Base-by-base conservation (phyloP, 257 asterid genomes). In the Solanum virginianum region DNA sequence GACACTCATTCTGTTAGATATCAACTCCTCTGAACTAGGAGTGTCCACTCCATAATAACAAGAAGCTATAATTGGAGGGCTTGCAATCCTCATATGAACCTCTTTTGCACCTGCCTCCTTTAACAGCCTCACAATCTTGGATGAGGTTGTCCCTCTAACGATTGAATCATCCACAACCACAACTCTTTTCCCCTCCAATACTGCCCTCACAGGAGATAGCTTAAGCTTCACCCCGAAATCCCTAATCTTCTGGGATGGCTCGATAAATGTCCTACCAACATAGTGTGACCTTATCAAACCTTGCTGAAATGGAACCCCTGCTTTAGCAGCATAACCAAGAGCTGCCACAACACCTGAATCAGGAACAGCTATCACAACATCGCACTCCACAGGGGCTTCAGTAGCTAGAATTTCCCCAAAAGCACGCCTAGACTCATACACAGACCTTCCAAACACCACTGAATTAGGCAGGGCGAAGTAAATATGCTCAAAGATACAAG, bases 331-430 rank as follows among this genome's bases (percentile, higher is more conserved):
- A 80, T 92, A 95, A 4, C 99, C 99, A 2, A 95, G 89, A 17
- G 99, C 99, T 24, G 99, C 97, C 66, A 95, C 99, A 1, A 95
- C 98, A 20, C 99, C 99, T 0, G 99, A 95, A 81, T 95, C 99
- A 0, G 99, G 99, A 49, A 95, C 99, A 0, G 99, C 97, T 22
- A 95, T 95, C 59, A 95, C 98, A 9, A 95, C 98, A 86, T 95
- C 99, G 86, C 99, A 95, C 5, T 95, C 99, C 10, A 95, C 97
- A 0, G 98, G 98, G 3, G 95, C 88, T 80, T 87, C 98, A 0
- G 89, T 88, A 0, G 99, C 99, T 36, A 95, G 89, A 41, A 95
- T 95, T 54, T 91, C 94, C 7, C 99, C 99, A 41, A 91, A 94
- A 0, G 90, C 89, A 8, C 80, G 92, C 85, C 99, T 89, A 6